Base-by-base conservation (phyloP, 768 basidiomycete species). In the Pulveroboletus sp. region DNA sequence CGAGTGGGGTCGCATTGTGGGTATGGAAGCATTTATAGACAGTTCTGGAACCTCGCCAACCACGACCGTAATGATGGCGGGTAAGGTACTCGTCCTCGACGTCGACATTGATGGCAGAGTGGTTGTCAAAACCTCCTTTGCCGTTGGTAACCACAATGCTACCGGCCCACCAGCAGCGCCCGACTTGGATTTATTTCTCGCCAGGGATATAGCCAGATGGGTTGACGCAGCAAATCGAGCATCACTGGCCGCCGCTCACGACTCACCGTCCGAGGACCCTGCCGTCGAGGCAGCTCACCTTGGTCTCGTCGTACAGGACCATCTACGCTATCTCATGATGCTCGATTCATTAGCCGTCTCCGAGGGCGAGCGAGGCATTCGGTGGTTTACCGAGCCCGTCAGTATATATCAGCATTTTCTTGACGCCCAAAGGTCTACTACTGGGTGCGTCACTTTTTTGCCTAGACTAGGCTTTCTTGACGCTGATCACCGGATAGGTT, bases 61-160 rank as follows among this genome's bases (percentile, higher is more conserved):
- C 22, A 70, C 76, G 34, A 82, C 76, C 0, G 69, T 88, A 32
- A 76, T 84, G 17, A 76, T 89, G 31, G 89, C 82, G 4, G 89
- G 89, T 2, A 88, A 88, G 63, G 81, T 89, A n/a, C 70, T 91
- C 10, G 87, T 90, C 29, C 69, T 90, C 46, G 89, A 91, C 62
- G 75, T 89, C 50, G 83, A 87, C 56, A 77, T 91, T 54, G 65
- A 69, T 12, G 65, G 59, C 40, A 51, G 53, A 23, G 74, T 77
- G 0, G 76, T 71, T 34, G 79, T 88, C 56, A 90, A 87, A 63
- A 86, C 84, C 2, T 82, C 86, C 8, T 89, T 86, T 63, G 89
- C 86, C 1, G 74, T 80, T 26, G 60, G 67, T 22, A 66, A 70
- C 29, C 68, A 73, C n/a, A 74, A 70, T 37, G 69, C 76, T 3